A percentile compares a stretch with the other conserved stretches of the same genome.
Evolutionary conservation across 768 basidiomycete species (phyloP).

Genomic region (Pisolithus orientalis): DNA sequence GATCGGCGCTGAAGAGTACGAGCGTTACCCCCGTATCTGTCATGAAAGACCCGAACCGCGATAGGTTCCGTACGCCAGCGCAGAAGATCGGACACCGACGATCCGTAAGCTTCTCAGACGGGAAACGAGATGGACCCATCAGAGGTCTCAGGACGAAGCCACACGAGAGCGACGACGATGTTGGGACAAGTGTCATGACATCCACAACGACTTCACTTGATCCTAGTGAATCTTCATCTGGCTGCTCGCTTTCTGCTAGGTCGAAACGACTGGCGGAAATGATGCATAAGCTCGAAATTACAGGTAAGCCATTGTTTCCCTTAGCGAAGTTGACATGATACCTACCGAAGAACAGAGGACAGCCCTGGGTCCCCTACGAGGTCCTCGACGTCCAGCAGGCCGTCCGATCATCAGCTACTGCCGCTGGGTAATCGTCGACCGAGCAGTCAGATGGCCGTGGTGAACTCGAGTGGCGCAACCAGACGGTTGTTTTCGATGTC

Average conservation of each 20-base stretch:
- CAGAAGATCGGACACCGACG: slow-evolving; percentile 51
- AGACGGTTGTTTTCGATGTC: slow-evolving; percentile 42
- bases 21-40: slow-evolving; percentile 53
- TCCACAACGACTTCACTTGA: slow-evolving; percentile 11
- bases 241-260: slow-evolving; percentile 52
- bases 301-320: slow-evolving; percentile 38
- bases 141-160: slow-evolving; percentile 42
- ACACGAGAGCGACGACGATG: slow-evolving; percentile 34
- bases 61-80: slow-evolving; percentile 51
- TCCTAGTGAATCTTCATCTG: slow-evolving; percentile 12
- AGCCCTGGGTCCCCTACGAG: slow-evolving; percentile 54
- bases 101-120: slow-evolving; percentile 96
- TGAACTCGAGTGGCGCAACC: slow-evolving; percentile 20
- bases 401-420: slow-evolving; percentile 41
- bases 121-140: slow-evolving; percentile 86
- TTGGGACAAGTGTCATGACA: slow-evolving; percentile 11
- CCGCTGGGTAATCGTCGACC: slow-evolving; percentile 39
- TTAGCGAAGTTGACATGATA: slow-evolving; percentile 2
- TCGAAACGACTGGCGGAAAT: slow-evolving; percentile 79
- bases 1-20: slow-evolving; percentile 37
- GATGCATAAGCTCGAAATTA: slow-evolving; percentile 66
- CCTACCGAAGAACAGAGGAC: slow-evolving; percentile 19
- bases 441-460: slow-evolving; percentile 23
- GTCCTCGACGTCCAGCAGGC: slow-evolving; percentile 37
- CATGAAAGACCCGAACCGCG: slow-evolving; percentile 45